Base-by-base conservation (phyloP, 2,329 filamentous ascomycete genomes). In the Nannizziopsis barbatae region DNA sequence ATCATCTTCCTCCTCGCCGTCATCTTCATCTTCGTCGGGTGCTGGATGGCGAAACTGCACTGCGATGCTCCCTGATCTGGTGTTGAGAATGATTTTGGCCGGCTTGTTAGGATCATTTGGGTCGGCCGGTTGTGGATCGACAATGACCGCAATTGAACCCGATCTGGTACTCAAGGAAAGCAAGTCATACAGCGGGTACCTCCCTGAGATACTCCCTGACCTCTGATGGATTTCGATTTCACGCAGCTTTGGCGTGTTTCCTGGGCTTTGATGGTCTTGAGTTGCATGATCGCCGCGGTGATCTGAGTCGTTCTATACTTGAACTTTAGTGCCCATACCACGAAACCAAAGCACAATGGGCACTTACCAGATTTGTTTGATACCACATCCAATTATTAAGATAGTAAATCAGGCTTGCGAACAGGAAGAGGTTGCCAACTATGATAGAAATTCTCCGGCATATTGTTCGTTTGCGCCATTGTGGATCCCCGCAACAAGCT, bases 111-210 rank as follows among this genome's bases (percentile, higher is more conserved):
- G 57, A 15, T 56, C 31, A 2, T 55, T 47, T 6, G 58, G 56
- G 10, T 61, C 55, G 27, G 61, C 62, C 10, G 58, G 57, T 37
- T 65, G 62, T n/a, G 61, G 61, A 9, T 60, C 55, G 22, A 65
- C 53, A 15, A 49, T 53, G 9, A 65, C 55, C 12, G 50, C 49
- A 36, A 65, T 61, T 33, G 53, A 56, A 30, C 63, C 63, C 2
- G 58, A 57, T 3, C 52, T 59, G 4, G 63, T 65, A 2, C 54
- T 57, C 10, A 66, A 51, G 17, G 58, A 54, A 4, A 66, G 55
- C 0, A 60, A 52, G 36, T 66, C 63, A 40, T 60, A 61, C 9
- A 66, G 56, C 12, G 59, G 57, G 41, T 60, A 65, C 8, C 49
- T 53, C 12, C 63, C 63, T 14, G 44, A 49, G 42, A 66, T 61